phyloP scores from a whole-genome alignment of 805 yeast genomes.

The Hanseniaspora nectarophila region DNA sequence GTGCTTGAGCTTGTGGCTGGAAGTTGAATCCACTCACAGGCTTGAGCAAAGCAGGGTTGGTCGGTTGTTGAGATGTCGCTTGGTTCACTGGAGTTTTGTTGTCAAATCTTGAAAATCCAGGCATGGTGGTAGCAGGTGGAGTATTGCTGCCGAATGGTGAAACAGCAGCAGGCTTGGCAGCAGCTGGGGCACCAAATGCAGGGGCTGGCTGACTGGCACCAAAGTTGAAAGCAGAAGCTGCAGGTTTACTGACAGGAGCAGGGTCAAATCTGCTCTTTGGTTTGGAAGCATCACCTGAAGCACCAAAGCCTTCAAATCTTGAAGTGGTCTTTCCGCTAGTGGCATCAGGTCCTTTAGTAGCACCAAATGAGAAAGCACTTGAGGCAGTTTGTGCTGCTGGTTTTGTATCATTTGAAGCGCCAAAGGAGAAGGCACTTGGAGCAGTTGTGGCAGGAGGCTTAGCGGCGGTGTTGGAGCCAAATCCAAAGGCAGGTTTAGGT shows the following conservation, averaged over 20 bases:
- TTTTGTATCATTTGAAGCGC: neutral
- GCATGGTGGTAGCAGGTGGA: neutral
- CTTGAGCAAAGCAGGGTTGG: constrained; percentile 11
- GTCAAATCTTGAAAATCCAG: neutral
- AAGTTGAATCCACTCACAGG: constrained; percentile 12
- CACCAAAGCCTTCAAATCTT: too few species aligned
- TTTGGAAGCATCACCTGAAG: neutral
- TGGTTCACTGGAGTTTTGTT: neutral
- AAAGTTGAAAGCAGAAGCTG: neutral
- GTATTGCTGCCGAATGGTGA: neutral
- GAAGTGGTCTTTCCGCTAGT: neutral
- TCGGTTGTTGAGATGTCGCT: neutral
- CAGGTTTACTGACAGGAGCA: neutral
- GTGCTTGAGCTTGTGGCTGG: neutral
- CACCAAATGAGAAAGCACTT: neutral
- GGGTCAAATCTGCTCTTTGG: neutral
- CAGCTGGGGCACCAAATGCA: neutral
- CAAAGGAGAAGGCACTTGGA: neutral
- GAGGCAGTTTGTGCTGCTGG: too few species aligned
- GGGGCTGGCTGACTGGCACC: neutral
- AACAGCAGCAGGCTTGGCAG: neutral
- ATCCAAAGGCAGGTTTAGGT: constrained; percentile 1
- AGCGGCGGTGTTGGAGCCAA: constrained; percentile 10
- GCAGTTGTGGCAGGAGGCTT: neutral
- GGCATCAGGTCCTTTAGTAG: neutral